Conservation (phyloP, 2,329 filamentous ascomycete genomes). For the Arthrobotrys iridis region DNA sequence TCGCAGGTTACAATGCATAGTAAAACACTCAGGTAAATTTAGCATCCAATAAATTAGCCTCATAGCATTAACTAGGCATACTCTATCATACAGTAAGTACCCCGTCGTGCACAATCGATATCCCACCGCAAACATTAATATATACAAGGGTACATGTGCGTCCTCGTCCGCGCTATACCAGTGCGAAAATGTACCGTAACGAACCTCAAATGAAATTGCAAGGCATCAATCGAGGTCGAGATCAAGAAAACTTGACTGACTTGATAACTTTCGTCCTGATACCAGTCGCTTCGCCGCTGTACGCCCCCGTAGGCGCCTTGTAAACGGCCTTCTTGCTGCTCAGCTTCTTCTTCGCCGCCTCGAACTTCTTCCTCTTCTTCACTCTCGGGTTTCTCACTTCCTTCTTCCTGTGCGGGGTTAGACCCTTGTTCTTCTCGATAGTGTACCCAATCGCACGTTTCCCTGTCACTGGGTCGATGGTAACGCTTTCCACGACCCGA, state of each 20-base stretch:
- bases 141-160: not conserved
- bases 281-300: constrained; percentile 50
- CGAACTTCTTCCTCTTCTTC: constrained; percentile 97
- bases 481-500: constrained; percentile 69
- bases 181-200: not conserved
- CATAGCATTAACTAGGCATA: too few relatives aligned
- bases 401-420: constrained; percentile 90
- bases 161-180: not conserved
- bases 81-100: constrained; percentile 18
- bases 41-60: constrained; percentile 1
- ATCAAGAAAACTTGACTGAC: constrained; percentile 47
- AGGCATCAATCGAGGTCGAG: not conserved
- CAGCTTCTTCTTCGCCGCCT: constrained; percentile 97
- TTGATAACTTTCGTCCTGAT: constrained; percentile 52
- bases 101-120: too few relatives aligned
- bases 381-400: constrained; percentile 93
- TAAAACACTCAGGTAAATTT: not conserved
- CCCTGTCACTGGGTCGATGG: constrained; percentile 66
- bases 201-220: not conserved
- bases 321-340: constrained; percentile 85
- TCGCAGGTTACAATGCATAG: not conserved
- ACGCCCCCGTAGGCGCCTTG: constrained; percentile 66
- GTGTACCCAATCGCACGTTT: constrained; percentile 92
- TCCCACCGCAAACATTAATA: too few relatives aligned
- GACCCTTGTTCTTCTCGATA: constrained; percentile 97